Base-by-base conservation (phyloP, 176 grass and related monocot species). In the Triticum monococcum region DNA sequence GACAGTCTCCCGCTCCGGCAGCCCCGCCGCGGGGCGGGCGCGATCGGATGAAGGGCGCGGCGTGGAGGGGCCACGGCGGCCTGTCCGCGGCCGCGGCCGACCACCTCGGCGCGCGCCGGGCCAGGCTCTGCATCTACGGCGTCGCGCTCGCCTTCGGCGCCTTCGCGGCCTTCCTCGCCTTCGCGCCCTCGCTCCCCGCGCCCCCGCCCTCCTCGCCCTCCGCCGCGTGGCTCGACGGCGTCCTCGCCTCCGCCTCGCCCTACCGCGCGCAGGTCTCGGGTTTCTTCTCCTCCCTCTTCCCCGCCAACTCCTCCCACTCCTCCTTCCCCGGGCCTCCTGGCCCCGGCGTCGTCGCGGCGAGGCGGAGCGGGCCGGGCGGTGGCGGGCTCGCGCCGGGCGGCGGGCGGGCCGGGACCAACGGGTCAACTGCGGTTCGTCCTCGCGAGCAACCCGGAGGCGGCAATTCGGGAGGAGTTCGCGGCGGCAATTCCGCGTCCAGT, bases 111-210 rank as follows among this genome's bases (percentile, higher is more conserved):
- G 79, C 82, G 77, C 85, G 73, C 25, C 6, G 79, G 48, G 84
- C 85, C 22, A 96, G 95, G 86, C 56, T 98, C 37, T 94, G 91
- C 90, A 64, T 96, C 31, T 96, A 96, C 70, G 76, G 81, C 86
- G 68, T 96, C 23, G 76, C 86, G 64, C 40, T 98, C 76, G 73
- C 90, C 31, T 98, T 98, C 81, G 85, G 83, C 52, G 90, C 87
- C 1, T 92, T 83, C 82, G 90, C 88, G 1, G 59, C 78, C 78
- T 98, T 91, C 79, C 56, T 98, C 59, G 90, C 82, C 46, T 89
- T 92, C 91, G 89, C 89, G 77, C 86, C 80, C 76, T 81, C 89
- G 37, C 90, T 87, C 79, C 91, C 84, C 4, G 61, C 72, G 25
- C 71, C 79, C 0, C 10, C 60, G 4, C 61, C 75, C 26, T 38